Base-by-base conservation (phyloP, 1,284 basidiomycete species). In the Sanghuangporus baumii region DNA sequence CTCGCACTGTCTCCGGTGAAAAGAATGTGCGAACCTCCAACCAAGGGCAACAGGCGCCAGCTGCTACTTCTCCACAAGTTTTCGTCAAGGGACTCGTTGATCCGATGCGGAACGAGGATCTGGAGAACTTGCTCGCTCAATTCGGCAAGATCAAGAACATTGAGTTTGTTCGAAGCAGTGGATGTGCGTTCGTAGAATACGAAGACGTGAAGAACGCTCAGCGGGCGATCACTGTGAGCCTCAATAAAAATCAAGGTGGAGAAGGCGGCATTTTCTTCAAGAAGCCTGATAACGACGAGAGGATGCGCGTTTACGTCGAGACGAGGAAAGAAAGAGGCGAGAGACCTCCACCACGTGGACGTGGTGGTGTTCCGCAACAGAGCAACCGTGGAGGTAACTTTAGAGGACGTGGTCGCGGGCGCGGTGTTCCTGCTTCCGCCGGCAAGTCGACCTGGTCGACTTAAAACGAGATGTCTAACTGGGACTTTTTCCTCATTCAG, bases 131-230 rank as follows among this genome's bases (percentile, higher is more conserved):
- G 9, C 83, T 98, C 34, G 78, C 80, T 5, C 70, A 78, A 40
- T 98, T 98, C 74, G 96, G 5, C 81, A 88, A 3, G 43, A 82
- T 97, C 71, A 93, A 91, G 75, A 93, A 95, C 57, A 77, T 94
- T 55, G 94, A 98, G 75, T 88, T 98, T 69, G 89, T 97, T 57
- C 89, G 91, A 66, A 72, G 71, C 72, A 96, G 94, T 75, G 93
- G 92, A 0, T 98, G 95, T 72, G 96, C 96, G 0, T 98, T 98
- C 81, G 82, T 96, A 70, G 96, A 98, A 74, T 99, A 96, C 77
- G 75, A 74, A 41, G 79, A 78, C 7, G 76, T 95, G 65, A 94
- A 97, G 3, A 78, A 85, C 31, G 96, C 96, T 14, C 84, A 87
- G 68, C 86, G 88, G 62, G 96, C 96, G 2, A 96, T 98, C 69